A percentile compares a stretch with the other conserved stretches of the same genome.
Evolutionary conservation across 176 grass and related monocot species (phyloP).

Genomic region (Guadua angustifolia): DNA sequence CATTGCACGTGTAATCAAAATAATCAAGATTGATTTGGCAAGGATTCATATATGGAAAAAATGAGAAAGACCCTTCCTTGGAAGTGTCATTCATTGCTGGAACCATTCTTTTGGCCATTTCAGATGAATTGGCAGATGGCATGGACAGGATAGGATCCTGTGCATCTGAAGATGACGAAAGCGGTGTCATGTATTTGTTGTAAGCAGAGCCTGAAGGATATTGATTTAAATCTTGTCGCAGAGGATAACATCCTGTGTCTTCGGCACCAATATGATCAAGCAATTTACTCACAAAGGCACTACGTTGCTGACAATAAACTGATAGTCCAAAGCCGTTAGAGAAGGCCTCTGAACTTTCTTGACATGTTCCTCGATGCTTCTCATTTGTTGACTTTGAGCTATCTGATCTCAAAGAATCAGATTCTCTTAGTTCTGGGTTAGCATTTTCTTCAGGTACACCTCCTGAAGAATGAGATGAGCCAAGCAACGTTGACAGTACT

Average conservation of each 20-base stretch:
- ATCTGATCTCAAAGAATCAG: conserved; percentile 40
- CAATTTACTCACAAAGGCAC: conserved; percentile 33
- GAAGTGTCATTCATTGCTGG: conserved; percentile 36
- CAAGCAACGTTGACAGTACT: neutral
- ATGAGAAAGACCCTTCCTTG: conserved; percentile 42
- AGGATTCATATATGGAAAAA: conserved; percentile 57
- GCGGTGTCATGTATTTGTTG: conserved; percentile 55
- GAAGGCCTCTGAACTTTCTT: conserved; percentile 39
- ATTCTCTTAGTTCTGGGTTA: conserved; percentile 30
- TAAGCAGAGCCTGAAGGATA: conserved; percentile 45
- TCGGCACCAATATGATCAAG: conserved; percentile 35
- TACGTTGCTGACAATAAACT: conserved; percentile 27
- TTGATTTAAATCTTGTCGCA: conserved; percentile 18
- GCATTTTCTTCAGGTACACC: conserved; percentile 39
- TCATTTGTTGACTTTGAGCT: conserved; percentile 30
- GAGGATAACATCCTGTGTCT: conserved; percentile 24
- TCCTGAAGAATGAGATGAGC: conserved; percentile 41
- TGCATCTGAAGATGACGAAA: conserved; percentile 51
- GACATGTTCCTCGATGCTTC: conserved; percentile 40
- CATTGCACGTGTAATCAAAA: conserved; percentile 53
- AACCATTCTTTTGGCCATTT: conserved; percentile 29
- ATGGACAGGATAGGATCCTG: conserved; percentile 13
- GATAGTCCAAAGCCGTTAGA: conserved; percentile 53
- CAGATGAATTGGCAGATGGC: conserved; percentile 38
- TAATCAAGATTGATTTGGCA: conserved; percentile 66